Evolutionary conservation across 148 eudicot species (phyloP).

Genomic region (Spergularia bocconei): DNA sequence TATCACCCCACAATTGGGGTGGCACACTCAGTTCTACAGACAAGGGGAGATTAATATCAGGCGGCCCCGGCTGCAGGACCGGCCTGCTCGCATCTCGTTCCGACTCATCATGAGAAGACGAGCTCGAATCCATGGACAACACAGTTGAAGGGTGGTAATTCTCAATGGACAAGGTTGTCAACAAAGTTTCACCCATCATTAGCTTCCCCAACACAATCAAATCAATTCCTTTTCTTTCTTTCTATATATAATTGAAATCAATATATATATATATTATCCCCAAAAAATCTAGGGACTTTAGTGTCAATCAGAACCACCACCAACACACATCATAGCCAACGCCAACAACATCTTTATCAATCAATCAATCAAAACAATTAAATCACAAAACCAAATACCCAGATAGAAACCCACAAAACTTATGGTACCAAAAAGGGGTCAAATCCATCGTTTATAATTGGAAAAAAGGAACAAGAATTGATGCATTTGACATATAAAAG

Average conservation of each 20-base stretch:
- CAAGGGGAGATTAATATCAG: slow-evolving; percentile 66
- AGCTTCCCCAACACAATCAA: neutral
- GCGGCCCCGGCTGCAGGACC: slow-evolving; percentile 43
- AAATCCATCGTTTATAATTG: slow-evolving; percentile 32
- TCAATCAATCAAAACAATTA: slow-evolving; percentile 16
- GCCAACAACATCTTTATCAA: neutral
- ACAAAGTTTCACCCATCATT: slow-evolving; percentile 51
- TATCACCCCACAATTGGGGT: slow-evolving; percentile 52
- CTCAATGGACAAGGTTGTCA: slow-evolving; percentile 65
- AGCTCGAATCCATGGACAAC: slow-evolving; percentile 68
- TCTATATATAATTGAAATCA: neutral
- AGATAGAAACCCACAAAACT: neutral
- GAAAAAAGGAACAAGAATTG: slow-evolving; percentile 37
- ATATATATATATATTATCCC: neutral
- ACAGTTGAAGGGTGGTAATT: slow-evolving; percentile 55
- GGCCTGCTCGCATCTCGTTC: slow-evolving; percentile 55
- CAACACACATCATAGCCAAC: slow-evolving; percentile 10
- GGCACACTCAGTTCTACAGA: slow-evolving; percentile 56
- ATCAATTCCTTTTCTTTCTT: neutral
- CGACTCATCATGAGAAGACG: slow-evolving; percentile 59
- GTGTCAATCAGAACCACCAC: neutral
- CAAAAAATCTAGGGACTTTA: slow-evolving; percentile 31
- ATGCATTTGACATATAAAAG: slow-evolving; percentile 29
- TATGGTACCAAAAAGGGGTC: slow-evolving; percentile 9
- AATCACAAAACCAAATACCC: neutral